A percentile compares a stretch with the other conserved stretches of the same genome.
phyloP scores from a whole-genome alignment of 352 stramenopile species.

The Globisporangium canariense region DNA sequence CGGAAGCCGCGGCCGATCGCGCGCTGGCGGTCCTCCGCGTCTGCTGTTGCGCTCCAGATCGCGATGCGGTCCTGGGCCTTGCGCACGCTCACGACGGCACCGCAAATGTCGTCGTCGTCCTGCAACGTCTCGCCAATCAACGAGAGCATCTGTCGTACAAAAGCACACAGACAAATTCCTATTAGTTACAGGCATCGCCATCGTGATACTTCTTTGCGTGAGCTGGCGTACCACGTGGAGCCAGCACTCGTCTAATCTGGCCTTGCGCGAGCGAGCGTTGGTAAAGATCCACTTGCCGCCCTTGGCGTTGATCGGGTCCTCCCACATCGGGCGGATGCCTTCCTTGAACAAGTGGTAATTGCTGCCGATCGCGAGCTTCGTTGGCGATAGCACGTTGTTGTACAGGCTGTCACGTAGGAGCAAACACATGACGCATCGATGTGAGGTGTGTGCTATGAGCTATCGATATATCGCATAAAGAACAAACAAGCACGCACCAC shows the following conservation, averaged over 20 bases:
- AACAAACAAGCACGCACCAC: conserved; percentile 55
- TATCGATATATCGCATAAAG: neutral
- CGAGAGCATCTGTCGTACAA: conserved; percentile 82
- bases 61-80: conserved; percentile 95
- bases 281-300: conserved; percentile 98
- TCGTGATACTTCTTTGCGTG: neutral
- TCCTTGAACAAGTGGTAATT: conserved; percentile 99
- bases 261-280: conserved; percentile 91
- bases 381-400: conserved; percentile 94
- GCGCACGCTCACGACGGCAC: conserved; percentile 94
- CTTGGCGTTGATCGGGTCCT: conserved; percentile 93
- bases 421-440: neutral
- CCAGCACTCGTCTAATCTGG: conserved; percentile 94
- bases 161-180: neutral
- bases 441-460: neutral
- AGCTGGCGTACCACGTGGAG: conserved; percentile 86
- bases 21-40: conserved; percentile 70
- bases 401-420: conserved; percentile 55
- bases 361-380: conserved; percentile 86
- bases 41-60: conserved; percentile 91
- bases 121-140: conserved; percentile 96
- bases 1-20: conserved; percentile 81
- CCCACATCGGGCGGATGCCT: conserved; percentile 96
- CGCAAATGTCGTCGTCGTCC: conserved; percentile 92
- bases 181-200: neutral